Base-by-base conservation (phyloP, 225 moss, liverwort and hornwort species). In the Rhytidiadelphus loreus region DNA sequence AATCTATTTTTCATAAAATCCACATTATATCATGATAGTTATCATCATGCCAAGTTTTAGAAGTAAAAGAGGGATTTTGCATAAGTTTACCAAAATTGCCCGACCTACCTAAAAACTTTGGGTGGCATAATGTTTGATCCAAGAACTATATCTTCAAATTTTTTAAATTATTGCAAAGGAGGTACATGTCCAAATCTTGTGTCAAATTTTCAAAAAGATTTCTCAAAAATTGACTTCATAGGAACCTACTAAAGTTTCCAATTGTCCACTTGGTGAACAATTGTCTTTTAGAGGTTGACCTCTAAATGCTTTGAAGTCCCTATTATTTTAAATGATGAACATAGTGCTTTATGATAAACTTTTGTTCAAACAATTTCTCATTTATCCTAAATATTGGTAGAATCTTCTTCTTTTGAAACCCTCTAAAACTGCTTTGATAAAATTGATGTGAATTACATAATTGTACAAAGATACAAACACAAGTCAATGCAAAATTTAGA, bases 111-210 rank as follows among this genome's bases (percentile, higher is more conserved):
- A 0, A 52, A 76, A 52, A 8, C 5, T 52, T 76, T 52, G 13
- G 13, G 3, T 2, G 22, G 2, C 3, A 23, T 13, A 23, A 35
- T 2, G 35, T 52, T 76, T 76, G 33, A 17, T 22, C 0, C 0
- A 0, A 0, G 21, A 4, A 35, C 8, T 2, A 0, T 2, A 8
- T 33, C 3, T 3, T 35, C 22, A 9, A 44, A 52, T 35, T 14
- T 23, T 52, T 13, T 22, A 3, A 35, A 76, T 5, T 52, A 3
- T 0, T 33, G 1, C 1, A 8, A 8, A 52, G 2, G 3, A 35
- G 4, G 8, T 33, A 21, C 3, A 50, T 20, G 3, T 33, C 13
- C 0, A 33, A 13, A 75, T 3, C 0, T 13, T 22, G 8, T 33
- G 0, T 35, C 21, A 50, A 76, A 52, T 4, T 75, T 50, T 33